Conservation (phyloP, 1,284 basidiomycete species). For the Cystobasidiaceae sp. region DNA sequence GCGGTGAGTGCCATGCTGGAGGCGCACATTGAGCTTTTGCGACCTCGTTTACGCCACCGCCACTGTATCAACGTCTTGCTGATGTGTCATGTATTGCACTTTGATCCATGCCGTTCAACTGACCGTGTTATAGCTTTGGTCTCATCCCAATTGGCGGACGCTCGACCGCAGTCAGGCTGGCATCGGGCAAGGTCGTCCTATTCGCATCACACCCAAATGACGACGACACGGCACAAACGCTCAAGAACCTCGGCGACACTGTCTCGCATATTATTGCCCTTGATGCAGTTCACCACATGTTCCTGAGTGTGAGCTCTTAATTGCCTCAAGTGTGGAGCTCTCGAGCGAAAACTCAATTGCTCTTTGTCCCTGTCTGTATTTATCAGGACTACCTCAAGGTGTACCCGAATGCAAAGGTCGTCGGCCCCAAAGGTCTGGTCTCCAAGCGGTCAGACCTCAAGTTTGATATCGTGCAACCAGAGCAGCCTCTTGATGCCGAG, state of each 20-base stretch:
- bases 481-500: not conserved
- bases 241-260: slow-evolving; percentile 70
- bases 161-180: slow-evolving; percentile 52
- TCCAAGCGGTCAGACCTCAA: slow-evolving; percentile 50
- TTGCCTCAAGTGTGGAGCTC: not conserved
- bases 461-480: slow-evolving; percentile 51
- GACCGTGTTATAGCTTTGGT: slow-evolving; percentile 37
- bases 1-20: too few relatives aligned
- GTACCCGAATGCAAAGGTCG: slow-evolving; percentile 70
- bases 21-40: too few relatives aligned
- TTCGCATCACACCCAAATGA: slow-evolving; percentile 77
- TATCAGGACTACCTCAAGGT: slow-evolving; percentile 65
- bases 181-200: slow-evolving; percentile 69
- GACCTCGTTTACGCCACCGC: too few relatives aligned
- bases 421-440: slow-evolving; percentile 59
- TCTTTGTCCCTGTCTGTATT: not conserved
- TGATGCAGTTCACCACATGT: slow-evolving; percentile 63
- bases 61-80: too few relatives aligned
- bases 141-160: slow-evolving; percentile 47
- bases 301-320: slow-evolving; percentile 52
- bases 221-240: slow-evolving; percentile 62
- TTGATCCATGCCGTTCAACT: too few relatives aligned
- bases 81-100: too few relatives aligned
- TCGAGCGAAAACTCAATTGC: not conserved
- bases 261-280: slow-evolving; percentile 65